Base-by-base conservation (phyloP, 305 asterid genomes). In the Fraxinus floribunda region DNA sequence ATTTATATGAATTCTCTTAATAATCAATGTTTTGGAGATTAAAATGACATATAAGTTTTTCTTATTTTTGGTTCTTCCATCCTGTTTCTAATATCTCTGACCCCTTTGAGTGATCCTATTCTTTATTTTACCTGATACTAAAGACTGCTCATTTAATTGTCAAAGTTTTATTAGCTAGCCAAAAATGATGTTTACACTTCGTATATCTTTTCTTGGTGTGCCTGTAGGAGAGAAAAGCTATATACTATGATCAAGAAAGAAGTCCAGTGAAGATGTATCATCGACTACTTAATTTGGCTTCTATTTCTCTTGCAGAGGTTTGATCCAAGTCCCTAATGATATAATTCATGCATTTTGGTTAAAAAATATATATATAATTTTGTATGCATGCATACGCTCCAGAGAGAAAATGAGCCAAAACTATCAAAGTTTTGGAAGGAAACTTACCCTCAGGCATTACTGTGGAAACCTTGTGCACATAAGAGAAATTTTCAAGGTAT, bases 391-490 rank as follows among this genome's bases (percentile, higher is more conserved):
- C 55, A 57, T 38, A 13, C 60, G 32, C 35, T 78, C 0, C 89
- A 95, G 98, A 89, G 81, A 80, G 93, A 91, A 79, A 75, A 75
- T 2, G 87, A 84, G 83, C 88, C 84, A 81, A 87, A 85, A 16
- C 86, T 73, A 62, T 83, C 93, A 11, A 89, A 85, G 38, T 92
- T 91, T 82, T 95, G 98, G 98, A 89, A 89, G 88, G 98, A 92
- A 77, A 87, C 88, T 36, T 84, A 84, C 79, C 89, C 86, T 16
- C 91, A 84, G 79, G 92, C 95, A 72, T 88, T 94, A 35, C 20
- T 82, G 35, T 96, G 99, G 99, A 89, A 83, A 75, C 97, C 98
- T 18, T 93, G 98, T 87, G 94, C 99, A 41, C 89, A 88, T 86
- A 82, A 81, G 86, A 86, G 68, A 75, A 82, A 55, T 84, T 57